A percentile compares a stretch with the other conserved stretches of the same genome.
Evolutionary conservation across 2,329 filamentous ascomycete species (phyloP).

Genomic region (Nigrospora osmanthi): DNA sequence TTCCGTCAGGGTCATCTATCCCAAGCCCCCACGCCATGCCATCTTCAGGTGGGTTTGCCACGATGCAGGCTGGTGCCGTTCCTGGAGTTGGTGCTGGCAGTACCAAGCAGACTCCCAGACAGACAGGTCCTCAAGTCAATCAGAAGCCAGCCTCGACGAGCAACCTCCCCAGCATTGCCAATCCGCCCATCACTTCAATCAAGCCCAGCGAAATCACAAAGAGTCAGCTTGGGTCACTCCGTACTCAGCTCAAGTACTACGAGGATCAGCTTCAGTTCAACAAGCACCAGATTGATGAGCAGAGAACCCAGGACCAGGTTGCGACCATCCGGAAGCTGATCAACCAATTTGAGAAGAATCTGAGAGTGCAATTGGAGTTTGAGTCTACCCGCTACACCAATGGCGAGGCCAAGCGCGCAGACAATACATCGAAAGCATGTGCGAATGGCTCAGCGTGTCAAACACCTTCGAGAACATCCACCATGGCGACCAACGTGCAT

Average conservation of each 20-base stretch:
- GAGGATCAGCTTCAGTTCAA: slow-evolving; percentile 55
- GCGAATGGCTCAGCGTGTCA: slow-evolving; percentile 2
- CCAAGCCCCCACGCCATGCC: slow-evolving; percentile 6
- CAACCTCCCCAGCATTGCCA: slow-evolving; percentile 7
- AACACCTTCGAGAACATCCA: slow-evolving; percentile 17
- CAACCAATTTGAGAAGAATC: slow-evolving; percentile 38
- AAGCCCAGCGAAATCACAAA: slow-evolving; percentile 52
- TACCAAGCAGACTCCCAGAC: background rate
- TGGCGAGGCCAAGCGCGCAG: slow-evolving; percentile 7
- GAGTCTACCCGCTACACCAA: slow-evolving; percentile 36
- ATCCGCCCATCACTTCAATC: slow-evolving; percentile 49
- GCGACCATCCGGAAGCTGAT: slow-evolving; percentile 36
- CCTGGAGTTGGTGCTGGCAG: background rate
- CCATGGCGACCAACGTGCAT: slow-evolving; percentile 13
- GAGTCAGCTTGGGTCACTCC: slow-evolving; percentile 46
- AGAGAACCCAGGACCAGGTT: slow-evolving; percentile 35
- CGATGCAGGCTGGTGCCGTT: background rate
- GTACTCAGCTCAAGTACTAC: slow-evolving; percentile 43
- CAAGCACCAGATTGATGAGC: slow-evolving; percentile 54
- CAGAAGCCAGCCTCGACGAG: slow-evolving; percentile 8
- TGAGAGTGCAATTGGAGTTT: slow-evolving; percentile 34
- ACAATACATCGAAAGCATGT: background rate
- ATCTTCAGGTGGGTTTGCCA: slow-evolving; percentile 1
- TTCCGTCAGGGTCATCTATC: slow-evolving; percentile 6
- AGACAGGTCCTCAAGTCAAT: slow-evolving; percentile 3